phyloP scores from a whole-genome alignment of 2,329 filamentous ascomycete species.

The Chaetothyriales sp. region DNA sequence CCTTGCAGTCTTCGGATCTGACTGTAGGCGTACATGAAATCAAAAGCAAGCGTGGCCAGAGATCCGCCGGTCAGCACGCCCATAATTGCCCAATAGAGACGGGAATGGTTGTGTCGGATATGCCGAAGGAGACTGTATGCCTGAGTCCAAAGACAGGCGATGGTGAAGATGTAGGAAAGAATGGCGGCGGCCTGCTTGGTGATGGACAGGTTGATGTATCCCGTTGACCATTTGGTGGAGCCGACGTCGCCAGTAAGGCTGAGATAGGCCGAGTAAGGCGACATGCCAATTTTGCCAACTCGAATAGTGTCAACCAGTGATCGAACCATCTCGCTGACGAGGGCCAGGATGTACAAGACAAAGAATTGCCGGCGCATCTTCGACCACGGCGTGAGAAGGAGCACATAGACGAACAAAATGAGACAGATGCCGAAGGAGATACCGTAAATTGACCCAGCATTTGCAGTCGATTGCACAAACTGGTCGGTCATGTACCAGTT shows the following conservation, averaged over 20 bases:
- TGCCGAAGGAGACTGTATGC: neutral
- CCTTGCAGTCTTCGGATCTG: neutral
- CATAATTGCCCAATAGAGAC: neutral
- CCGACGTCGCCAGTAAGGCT: neutral
- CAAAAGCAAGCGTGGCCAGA: neutral
- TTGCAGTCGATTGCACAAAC: neutral
- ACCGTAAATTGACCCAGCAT: neutral
- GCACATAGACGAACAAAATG: neutral
- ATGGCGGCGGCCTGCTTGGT: neutral
- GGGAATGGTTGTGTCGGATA: neutral
- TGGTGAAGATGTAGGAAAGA: neutral
- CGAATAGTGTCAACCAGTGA: neutral
- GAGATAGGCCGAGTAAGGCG: neutral
- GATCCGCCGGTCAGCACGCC: neutral
- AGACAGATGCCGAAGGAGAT: neutral
- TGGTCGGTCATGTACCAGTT: neutral
- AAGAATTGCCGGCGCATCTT: neutral
- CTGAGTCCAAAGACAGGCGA: neutral
- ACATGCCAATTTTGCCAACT: neutral
- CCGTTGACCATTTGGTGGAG: slow-evolving; percentile 6
- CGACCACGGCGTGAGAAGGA: neutral
- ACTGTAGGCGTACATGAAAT: neutral
- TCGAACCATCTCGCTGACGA: neutral
- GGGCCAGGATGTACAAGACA: neutral
- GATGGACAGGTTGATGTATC: slow-evolving; percentile 1